A percentile compares a stretch with the other conserved stretches of the same genome.
phyloP scores from a whole-genome alignment of 352 stramenopile genomes.

The Phytophthora parvispora region DNA sequence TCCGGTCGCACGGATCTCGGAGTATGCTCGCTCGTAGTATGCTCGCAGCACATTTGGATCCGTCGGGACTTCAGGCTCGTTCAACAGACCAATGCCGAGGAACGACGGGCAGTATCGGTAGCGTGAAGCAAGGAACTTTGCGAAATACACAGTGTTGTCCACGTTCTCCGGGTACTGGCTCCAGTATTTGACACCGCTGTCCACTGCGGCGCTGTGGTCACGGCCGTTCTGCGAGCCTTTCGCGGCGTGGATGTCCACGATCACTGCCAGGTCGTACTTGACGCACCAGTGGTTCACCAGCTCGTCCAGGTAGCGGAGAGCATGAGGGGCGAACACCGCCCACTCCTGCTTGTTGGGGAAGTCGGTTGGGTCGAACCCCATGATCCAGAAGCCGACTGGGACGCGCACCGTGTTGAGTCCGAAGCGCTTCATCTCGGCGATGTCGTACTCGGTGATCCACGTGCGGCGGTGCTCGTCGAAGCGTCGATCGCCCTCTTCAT shows the following conservation, averaged over 20 bases:
- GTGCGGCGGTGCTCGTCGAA: slow-evolving; percentile 64
- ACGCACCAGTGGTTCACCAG: slow-evolving; percentile 62
- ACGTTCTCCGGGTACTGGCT: slow-evolving; percentile 75
- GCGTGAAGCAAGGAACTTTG: slow-evolving; percentile 66
- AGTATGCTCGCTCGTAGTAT: slow-evolving; percentile 85
- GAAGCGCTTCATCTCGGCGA: slow-evolving; percentile 65
- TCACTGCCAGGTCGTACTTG: slow-evolving; percentile 66
- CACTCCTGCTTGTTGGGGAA: slow-evolving; percentile 55
- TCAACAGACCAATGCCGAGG: slow-evolving; percentile 78
- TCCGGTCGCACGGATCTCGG: slow-evolving; percentile 61
- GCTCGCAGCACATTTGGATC: slow-evolving; percentile 67
- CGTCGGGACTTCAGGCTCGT: slow-evolving; percentile 70
- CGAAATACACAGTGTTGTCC: slow-evolving; percentile 61
- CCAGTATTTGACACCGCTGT: slow-evolving; percentile 61
- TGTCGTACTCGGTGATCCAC: slow-evolving; percentile 84
- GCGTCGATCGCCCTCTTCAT: slow-evolving; percentile 42
- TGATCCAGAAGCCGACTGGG: slow-evolving; percentile 87
- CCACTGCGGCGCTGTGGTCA: slow-evolving; percentile 76
- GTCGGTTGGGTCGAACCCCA: slow-evolving; percentile 73
- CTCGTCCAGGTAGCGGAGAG: slow-evolving; percentile 59
- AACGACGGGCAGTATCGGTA: slow-evolving; percentile 82
- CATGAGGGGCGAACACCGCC: slow-evolving; percentile 52
- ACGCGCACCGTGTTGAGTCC: slow-evolving; percentile 89
- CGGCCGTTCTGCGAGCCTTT: slow-evolving; percentile 87
- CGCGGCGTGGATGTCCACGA: slow-evolving; percentile 83